Base-by-base conservation (phyloP, 371 early-diverging fungal genomes). In the Mortierella sp. region DNA sequence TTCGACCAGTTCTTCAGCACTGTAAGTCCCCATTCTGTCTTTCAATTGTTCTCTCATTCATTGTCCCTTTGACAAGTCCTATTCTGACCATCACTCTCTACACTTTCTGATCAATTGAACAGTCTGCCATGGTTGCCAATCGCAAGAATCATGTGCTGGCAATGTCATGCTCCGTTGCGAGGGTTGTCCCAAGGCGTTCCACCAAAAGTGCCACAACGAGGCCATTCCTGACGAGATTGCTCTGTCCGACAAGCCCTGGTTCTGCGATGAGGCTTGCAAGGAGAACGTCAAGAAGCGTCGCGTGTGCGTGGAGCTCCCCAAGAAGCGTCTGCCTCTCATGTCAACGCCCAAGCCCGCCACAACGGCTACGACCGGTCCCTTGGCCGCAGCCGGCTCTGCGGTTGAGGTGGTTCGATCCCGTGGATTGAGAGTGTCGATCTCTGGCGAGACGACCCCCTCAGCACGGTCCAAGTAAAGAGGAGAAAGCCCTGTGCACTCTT, bases 1-100 rank as follows among this genome's bases (percentile, higher is more conserved):
- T 86, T 34, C 87, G 93, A 21, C 96, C 96, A 16, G 91, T 96
- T n/a, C 87, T 96, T 48, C 96, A 96, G 79, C 83, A 90, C 13
- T 94, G 81, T 84, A 79, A 60, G 74, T 68, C 17, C 16, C n/a
- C n/a, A n/a, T 47, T 43, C 25, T 28, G 14, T 7, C 5, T 43
- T 19, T 19, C 19, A 9, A 9, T 31, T 54, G 22, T 34, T 34
- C 25, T 31, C 8, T 19, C 39, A 6, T 39, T 37, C 37, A 54
- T 31, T 45, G 28, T 14, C 22, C 61, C 31, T 47, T 55, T 27
- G 22, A 25, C 28, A 14, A 25, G 17, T 19, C 34, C 16, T 41
- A 34, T 44, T 29, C 44, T 28, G 34, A 34, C 39, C 17, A 19
- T 9, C 45, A 21, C 44, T 37, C 39, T 54, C 4, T 28, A 28